Conservation (phyloP, 1,284 basidiomycete species). For the Melampsora americana region DNA sequence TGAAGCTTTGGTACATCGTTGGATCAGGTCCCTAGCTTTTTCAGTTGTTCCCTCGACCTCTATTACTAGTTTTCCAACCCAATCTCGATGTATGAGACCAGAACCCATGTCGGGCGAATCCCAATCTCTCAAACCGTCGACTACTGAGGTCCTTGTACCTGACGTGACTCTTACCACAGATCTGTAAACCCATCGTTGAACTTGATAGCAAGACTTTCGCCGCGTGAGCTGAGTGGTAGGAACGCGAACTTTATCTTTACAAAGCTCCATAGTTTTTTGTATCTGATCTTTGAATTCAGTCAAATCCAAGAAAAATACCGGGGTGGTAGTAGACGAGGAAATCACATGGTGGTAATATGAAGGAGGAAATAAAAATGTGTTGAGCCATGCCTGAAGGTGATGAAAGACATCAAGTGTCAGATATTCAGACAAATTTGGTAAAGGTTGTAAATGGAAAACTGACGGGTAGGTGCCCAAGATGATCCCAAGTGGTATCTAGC, state of each 20-base stretch:
- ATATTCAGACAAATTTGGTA: neutral
- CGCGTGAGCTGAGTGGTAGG: slow-evolving; percentile 47
- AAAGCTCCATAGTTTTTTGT: slow-evolving; percentile 52
- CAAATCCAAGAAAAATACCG: slow-evolving; percentile 37
- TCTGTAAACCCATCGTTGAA: slow-evolving; percentile 56
- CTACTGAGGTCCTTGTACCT: neutral
- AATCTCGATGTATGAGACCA: slow-evolving; percentile 48
- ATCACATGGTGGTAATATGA: slow-evolving; percentile 56
- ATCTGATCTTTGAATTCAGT: slow-evolving; percentile 48
- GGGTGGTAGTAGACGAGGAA: slow-evolving; percentile 48
- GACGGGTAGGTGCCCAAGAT: slow-evolving; percentile 54
- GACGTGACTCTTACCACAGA: slow-evolving; percentile 49
- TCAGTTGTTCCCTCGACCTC: slow-evolving; percentile 51
- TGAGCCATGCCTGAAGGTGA: slow-evolving; percentile 51
- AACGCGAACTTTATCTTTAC: slow-evolving; percentile 54
- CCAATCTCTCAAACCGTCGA: slow-evolving; percentile 17
- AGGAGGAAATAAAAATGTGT: slow-evolving; percentile 53
- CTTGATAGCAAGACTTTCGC: slow-evolving; percentile 48
- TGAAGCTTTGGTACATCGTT: slow-evolving; percentile 25
- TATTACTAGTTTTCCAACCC: slow-evolving; percentile 48
- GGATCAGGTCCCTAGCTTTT: slow-evolving; percentile 48
- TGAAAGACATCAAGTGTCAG: neutral
- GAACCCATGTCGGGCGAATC: slow-evolving; percentile 42
- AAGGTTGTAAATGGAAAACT: neutral
- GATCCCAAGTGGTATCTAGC: slow-evolving; percentile 53